These are phyloP conservation scores for Aphanomyces astaci DNA, from an alignment of 352 stramenopile genomes.

Conservation along the genomic window DNA sequence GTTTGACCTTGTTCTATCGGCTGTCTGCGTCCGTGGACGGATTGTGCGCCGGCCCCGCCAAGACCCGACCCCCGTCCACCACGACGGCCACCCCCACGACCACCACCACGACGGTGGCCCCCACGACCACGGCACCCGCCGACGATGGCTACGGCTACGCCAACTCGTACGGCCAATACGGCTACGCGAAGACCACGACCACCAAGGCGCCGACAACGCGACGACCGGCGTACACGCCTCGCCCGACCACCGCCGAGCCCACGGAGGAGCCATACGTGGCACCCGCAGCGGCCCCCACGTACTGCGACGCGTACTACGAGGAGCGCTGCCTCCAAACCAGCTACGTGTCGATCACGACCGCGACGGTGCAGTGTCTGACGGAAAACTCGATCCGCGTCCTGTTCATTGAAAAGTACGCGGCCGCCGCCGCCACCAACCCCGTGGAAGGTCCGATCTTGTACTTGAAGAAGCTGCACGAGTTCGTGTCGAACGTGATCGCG, in stretches of 20 bases:
- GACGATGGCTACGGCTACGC: background rate
- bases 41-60: background rate
- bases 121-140: too few relatives aligned
- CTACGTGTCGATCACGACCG: conserved; percentile 11
- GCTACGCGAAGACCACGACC: background rate
- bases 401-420: conserved; percentile 17
- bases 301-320: conserved; percentile 19
- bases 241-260: background rate
- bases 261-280: background rate
- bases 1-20: conserved; percentile 10
- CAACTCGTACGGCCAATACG: background rate
- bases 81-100: background rate
- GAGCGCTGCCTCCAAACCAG: conserved; percentile 8
- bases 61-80: background rate
- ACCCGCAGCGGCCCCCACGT: background rate
- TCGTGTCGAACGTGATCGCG: conserved; percentile 12
- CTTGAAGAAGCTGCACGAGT: conserved; percentile 19
- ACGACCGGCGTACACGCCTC: too few relatives aligned
- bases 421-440: conserved; percentile 1
- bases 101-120: background rate
- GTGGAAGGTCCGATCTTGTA: conserved; percentile 17
- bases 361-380: conserved; percentile 15
- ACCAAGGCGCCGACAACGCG: conserved; percentile 3
- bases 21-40: conserved; percentile 7
- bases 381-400: conserved; percentile 19